Base-by-base conservation (phyloP, 148 eudicot species). In the Salicornia ramosissima region DNA sequence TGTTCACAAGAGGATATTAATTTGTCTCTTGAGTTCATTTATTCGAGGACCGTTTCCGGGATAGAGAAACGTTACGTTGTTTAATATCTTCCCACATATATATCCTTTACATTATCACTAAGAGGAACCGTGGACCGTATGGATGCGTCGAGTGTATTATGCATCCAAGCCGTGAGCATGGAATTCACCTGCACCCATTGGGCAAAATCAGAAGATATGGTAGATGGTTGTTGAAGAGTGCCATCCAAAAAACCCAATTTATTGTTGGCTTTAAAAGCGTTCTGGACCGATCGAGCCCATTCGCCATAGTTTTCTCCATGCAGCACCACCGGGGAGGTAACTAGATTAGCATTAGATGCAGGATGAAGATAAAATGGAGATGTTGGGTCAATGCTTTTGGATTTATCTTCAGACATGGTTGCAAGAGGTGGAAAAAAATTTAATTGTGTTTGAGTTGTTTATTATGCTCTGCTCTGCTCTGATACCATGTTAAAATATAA, bases 211-310 rank as follows among this genome's bases (percentile, higher is more conserved):
- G 55, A 5, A 18, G 22, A 3, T 3, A 25, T 5, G 6, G 4
- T 11, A 2, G 26, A 18, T 51, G 1, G 55, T 51, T 19, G 55
- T 5, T 3, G 19, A 22, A 51, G 19, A 0, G 55, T 1, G 25
- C 25, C 55, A 51, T 51, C 26, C 6, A 51, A 14, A 16, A 46
- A 5, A 0, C 50, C 14, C 0, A 46, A 3, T 46, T 46, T 46
- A 10, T 39, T 39, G 18, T 49, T 49, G 4, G 52, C 52, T 49
- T 49, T 49, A 15, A 49, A 49, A 13, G 52, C 52, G n/a, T 49
- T 49, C 4, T 18, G 52, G 52, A 49, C 52, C 52, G 52, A 49
- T 49, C 52, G 52, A 49, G 52, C 52, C 52, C 52, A 49, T 49
- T 49, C 52, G n/a, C 52, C 52, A 49, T 49, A 49, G 52, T 49